A percentile compares a stretch with the other conserved stretches of the same genome.
phyloP scores from a whole-genome alignment of 352 stramenopile species.

The Globisporangium barbulae region DNA sequence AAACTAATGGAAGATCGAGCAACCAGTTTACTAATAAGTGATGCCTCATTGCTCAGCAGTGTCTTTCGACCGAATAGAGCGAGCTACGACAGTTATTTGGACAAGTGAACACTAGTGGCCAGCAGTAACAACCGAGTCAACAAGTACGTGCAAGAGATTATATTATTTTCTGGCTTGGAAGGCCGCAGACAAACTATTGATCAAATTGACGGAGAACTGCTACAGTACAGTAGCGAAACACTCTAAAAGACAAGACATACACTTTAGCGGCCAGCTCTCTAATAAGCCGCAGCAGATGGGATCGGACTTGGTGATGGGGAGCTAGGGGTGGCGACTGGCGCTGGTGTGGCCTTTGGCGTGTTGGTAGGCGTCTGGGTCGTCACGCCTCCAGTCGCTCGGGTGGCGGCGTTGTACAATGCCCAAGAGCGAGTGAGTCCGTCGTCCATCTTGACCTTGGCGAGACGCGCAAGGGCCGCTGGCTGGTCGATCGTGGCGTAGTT shows the following conservation, averaged over 20 bases:
- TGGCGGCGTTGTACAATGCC: constrained; percentile 72
- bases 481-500: constrained; percentile 65
- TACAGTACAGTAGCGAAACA: background rate
- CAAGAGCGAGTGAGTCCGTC: constrained; percentile 60
- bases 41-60: background rate
- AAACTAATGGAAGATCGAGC: no score
- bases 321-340: background rate
- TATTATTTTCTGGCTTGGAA: constrained; percentile 1
- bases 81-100: no score
- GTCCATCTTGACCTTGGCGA: constrained; percentile 58
- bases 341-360: background rate
- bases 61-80: background rate
- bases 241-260: background rate
- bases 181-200: constrained; percentile 1
- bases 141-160: background rate
- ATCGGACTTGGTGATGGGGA: background rate
- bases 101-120: no score
- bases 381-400: constrained; percentile 13
- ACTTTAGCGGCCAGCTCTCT: background rate
- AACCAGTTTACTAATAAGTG: no score
- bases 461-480: constrained; percentile 36
- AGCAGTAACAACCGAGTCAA: background rate
- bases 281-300: background rate
- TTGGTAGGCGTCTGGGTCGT: background rate
- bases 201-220: background rate